Evolutionary conservation across 1,284 basidiomycete genomes (phyloP), one percentile per base, ranked within the genome.

Genomic region (Lentinus polychrous): DNA sequence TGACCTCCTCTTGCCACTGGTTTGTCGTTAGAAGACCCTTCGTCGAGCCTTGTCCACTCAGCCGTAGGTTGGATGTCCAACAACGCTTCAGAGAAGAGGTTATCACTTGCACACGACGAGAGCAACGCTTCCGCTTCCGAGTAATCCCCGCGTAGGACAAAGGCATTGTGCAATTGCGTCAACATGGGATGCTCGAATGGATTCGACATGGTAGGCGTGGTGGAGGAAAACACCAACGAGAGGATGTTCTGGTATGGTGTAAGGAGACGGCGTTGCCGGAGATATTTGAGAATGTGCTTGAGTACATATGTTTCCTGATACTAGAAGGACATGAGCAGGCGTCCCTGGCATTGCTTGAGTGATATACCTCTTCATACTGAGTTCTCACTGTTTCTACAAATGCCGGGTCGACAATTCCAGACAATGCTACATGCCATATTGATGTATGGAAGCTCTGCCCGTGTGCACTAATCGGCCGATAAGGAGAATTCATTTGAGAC

Each of bases 1-100:
- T 91, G 87, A 0, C 89, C 90, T 15, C 88, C 86, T 1, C 89
- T 76, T 43, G 76, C 70, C 24, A 73, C 68, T 3, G 86, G 86
- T 11, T 11, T 45, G 10, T 14, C n/a, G 10, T 15, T 17, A 15
- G 75, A 70, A 23, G 20, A 15, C 6, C 22, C 39, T 22, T 3
- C 3, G n/a, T 43, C 41, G 0, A 88, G 63, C 10, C 74, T 74
- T 23, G 64, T 73, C 82, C 86, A 88, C 4, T 70, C 59, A 0
- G 78, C 73, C 37, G 71, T 74, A 1, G 81, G 76, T 51, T 76
- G 76, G 35, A 74, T 76, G 2, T 72, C 71, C 37, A 73, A 74
- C 23, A 85, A 67, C 58, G 80, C 82, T 3, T 70, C 65, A 43
- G 76, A 72, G 58, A 86, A 83, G 11, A 89, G 72, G 2, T 75